These are phyloP conservation scores for Austroboletus eburneus DNA, from an alignment of 768 basidiomycete species.

Conservation along the genomic window DNA sequence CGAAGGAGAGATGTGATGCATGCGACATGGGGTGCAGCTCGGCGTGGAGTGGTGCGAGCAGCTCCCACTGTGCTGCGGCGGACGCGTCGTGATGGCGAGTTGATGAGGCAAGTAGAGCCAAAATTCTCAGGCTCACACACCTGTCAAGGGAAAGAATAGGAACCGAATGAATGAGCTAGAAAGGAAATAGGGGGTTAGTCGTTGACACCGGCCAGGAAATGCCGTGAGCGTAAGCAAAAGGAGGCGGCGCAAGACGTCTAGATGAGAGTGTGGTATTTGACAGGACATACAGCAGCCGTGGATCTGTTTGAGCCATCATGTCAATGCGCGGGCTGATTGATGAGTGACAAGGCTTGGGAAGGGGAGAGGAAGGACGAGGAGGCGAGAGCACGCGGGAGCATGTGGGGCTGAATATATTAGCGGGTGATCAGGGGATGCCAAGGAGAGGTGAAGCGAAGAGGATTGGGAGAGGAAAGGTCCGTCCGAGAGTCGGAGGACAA, in stretches of 20 bases:
- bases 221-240: slow-evolving; percentile 13
- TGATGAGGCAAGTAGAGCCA: not conserved
- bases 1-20: not conserved
- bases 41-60: not conserved
- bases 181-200: slow-evolving; percentile 11
- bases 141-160: not conserved
- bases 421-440: not conserved
- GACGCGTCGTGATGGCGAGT: not conserved
- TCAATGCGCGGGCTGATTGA: not conserved
- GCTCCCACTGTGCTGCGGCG: not conserved
- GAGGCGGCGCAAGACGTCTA: slow-evolving; percentile 7
- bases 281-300: too few species aligned
- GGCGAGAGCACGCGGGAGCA: not conserved
- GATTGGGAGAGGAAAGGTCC: slow-evolving; percentile 6
- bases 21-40: not conserved
- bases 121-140: slow-evolving; percentile 11
- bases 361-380: not conserved
- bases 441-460: not conserved
- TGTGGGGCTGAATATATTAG: not conserved
- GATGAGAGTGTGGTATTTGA: too few species aligned
- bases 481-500: slow-evolving; percentile 5
- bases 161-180: not conserved
- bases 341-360: slow-evolving; percentile 3
- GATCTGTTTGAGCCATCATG: too few species aligned
- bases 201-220: not conserved